Base-by-base conservation (phyloP, 768 basidiomycete genomes). In the Leccinellum rugosiceps region DNA sequence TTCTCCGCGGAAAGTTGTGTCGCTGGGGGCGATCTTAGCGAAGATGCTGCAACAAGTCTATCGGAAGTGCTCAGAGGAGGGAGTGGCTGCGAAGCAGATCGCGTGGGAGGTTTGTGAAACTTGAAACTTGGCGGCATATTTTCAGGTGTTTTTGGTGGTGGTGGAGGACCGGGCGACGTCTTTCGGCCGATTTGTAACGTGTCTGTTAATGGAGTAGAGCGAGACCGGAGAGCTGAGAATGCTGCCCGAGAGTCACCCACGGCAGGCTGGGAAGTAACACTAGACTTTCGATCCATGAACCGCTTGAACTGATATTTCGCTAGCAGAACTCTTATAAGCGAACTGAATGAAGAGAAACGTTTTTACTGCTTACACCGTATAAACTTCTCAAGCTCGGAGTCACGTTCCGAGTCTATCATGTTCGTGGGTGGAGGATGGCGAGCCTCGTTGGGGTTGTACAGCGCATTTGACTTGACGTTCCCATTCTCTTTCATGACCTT, bases 311-410 rank as follows among this genome's bases (percentile, higher is more conserved):
- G 84, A 59, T 92, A 92, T 70, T 92, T 92, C 7, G 83, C 90
- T 91, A 62, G n/a, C 56, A 48, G n/a, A 25, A 26, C 23, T 4
- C 9, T 28, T 38, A 28, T 51, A 15, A 53, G 38, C 25, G 26
- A 34, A 49, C 15, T 19, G 19, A 8, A 25, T 25, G 14, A 6
- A 17, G 47, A 48, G 3, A 35, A 21, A 41, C 5, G 26, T 19
- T 9, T 41, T 31, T 32, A 47, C 53, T 52, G 56, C 72, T 77
- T 82, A 90, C 90, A 78, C 57, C 95, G 83, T 59, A 98, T 94
- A 75, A 85, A 97, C 66, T 84, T 86, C 72, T 98, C 95, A 45
- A 98, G 81, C 58, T 98, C 94, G 48, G 89, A 88, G 67, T 96
- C 93, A 30, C 94, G 80, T 65, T 90, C 90, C 1, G 80, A 77